phyloP scores from a whole-genome alignment of 2,329 filamentous ascomycete species.

The Sclerotinia nivalis region DNA sequence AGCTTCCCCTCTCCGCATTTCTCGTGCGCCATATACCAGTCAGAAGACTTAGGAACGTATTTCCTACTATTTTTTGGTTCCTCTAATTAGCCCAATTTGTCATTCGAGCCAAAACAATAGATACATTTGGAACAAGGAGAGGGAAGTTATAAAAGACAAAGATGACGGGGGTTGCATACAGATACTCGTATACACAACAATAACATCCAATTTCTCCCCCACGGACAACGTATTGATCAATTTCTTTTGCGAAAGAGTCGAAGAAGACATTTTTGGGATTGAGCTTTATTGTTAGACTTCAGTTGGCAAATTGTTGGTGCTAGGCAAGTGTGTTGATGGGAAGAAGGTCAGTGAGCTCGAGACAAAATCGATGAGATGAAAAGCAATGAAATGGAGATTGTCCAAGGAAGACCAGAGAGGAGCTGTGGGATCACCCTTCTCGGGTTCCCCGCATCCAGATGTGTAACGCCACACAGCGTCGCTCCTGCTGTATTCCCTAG shows the following conservation, averaged over 20 bases:
- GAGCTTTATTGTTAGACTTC: neutral
- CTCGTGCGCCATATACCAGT: constrained; percentile 29
- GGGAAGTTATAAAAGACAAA: neutral
- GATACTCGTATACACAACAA: constrained; percentile 28
- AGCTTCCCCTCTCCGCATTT: constrained; percentile 25
- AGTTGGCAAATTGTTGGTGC: neutral
- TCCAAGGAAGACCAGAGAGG: neutral
- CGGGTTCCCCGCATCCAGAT: neutral
- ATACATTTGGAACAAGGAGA: neutral
- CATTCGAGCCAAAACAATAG: neutral
- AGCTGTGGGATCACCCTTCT: neutral
- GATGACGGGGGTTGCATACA: constrained; percentile 25
- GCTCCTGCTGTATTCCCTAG: neutral
- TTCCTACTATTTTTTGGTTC: constrained; percentile 26
- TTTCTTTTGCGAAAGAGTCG: constrained; percentile 30
- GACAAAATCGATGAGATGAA: neutral
- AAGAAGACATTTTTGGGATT: constrained; percentile 28
- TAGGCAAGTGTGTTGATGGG: neutral
- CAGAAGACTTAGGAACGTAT: constrained; percentile 28
- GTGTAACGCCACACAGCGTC: neutral
- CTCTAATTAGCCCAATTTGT: neutral
- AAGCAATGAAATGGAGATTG: neutral
- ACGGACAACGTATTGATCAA: constrained; percentile 26
- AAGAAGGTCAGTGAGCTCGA: neutral
- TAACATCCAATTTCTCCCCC: constrained; percentile 33